Base-by-base conservation (phyloP, 2,329 filamentous ascomycete species). In the Escovopsis sp. region DNA sequence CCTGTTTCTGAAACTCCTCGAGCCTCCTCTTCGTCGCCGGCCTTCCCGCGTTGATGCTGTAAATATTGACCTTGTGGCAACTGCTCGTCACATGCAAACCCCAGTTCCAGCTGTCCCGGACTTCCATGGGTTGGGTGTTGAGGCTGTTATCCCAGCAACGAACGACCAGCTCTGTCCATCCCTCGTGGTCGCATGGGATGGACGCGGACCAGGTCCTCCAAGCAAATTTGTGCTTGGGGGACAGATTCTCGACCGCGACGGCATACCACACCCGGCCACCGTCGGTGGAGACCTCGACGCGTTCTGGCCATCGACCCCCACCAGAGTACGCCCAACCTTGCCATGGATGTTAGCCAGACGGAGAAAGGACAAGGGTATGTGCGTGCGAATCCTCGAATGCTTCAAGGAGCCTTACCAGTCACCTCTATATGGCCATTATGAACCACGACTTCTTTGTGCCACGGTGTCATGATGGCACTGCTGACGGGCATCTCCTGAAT, bases 401-500 rank as follows among this genome's bases (percentile, higher is more conserved):
- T 4, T 19, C 1, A 11, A 11, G 5, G 6, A 8, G 3, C 5
- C 35, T 37, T 23, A 37, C 35, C 35, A 37, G 35, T 37, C 8
- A 37, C 15, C 23, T 37, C 35, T 37, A 82, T 78, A 38, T 62
- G 66, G 8, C 77, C 77, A 12, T 71, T 65, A 49, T 82, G 77
- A 0, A 80, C 59, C 28, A 80, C 66, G 2, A 72, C 68, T n/a
- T 78, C 68, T 50, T 76, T 77, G 18, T 70, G 68, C 60, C 66
- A 63, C 0, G 79, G 79, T 0, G 70, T 64, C 73, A 82, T 82
- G 50, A 82, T 81, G 18, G 78, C 79, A 12, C 68, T 73, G 38
- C 69, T 73, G 4, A 83, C 78, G 0, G 80, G 80, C 78, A 83
- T 84, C 33, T 82, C 79, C 52, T 85, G 80, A 51, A 81, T 83